Base-by-base conservation (phyloP, 2,329 filamentous ascomycete genomes). In the Annulohypoxylon truncatum region DNA sequence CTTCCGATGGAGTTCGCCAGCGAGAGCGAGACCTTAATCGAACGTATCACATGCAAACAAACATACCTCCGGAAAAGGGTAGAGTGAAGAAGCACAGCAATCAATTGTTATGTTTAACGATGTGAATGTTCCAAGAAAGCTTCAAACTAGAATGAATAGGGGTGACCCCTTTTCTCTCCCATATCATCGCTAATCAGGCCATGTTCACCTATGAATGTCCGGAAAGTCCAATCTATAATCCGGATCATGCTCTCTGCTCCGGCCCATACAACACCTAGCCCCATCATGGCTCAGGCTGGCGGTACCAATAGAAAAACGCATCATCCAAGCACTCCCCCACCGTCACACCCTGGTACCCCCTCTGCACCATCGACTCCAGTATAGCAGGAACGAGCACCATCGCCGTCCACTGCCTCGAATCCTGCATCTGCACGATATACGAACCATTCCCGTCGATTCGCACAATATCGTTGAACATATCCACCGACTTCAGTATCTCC, bases 341-440 rank as follows among this genome's bases (percentile, higher is more conserved):
- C 2, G 72, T 74, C 8, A 73, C 69, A 1, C 68, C 59, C 33
- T 66, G 24, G 51, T 71, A 74, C 18, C 69, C 72, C 26, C 52
- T 20, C n/a, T 20, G n/a, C 31, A n/a, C 13, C 5, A 72, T 56
- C 1, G 35, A 62, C 31, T 60, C 29, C 13, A 74, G 52, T 64
- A 73, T 68, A 26, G 64, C 69, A 53, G 70, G 62, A 8, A 72
- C 57, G 18, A 74, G 64, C 24, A 46, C 42, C 33, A 57, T 28
- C 18, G 71, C 72, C 0, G 72, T 73, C 50, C 62, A 65, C 64
- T 68, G 35, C n/a, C 64, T 56, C 7, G 67, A 59, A 31, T 74
- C 72, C 22, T 73, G 71, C 24, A 38, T 72, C n/a, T 76, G 68
- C 2, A 74, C 61, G 47, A 78, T 73, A 58, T 74, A 79, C 8